Percentiles rank a stretch among this genome's conserved stretches.
These are phyloP conservation scores for Nakazawaea siamensis DNA, from an alignment of 805 yeast genomes.

Conservation along the genomic window DNA sequence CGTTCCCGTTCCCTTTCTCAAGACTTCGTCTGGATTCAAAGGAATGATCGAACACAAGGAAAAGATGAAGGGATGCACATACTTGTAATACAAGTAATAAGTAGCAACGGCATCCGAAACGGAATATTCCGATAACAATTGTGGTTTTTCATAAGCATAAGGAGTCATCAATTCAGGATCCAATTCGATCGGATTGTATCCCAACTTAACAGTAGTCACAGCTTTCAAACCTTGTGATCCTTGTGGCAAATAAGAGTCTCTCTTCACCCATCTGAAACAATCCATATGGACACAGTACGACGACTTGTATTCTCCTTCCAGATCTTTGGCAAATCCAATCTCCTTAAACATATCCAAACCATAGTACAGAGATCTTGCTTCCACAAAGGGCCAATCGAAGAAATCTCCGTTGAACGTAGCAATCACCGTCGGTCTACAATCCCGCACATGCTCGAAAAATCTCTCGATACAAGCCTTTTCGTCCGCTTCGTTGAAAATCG, in stretches of 20 bases:
- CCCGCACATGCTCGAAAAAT: constrained; percentile 87
- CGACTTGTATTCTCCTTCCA: constrained; percentile 89
- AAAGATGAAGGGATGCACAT: constrained; percentile 94
- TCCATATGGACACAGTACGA: constrained; percentile 95
- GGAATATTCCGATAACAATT: constrained; percentile 87
- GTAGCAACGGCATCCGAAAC: constrained; percentile 99
- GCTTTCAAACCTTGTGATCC: constrained; percentile 98
- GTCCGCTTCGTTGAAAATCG: constrained; percentile 83
- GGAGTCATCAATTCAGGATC: constrained; percentile 99
- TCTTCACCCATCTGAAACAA: constrained; percentile 94
- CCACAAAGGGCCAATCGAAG: constrained; percentile 99
- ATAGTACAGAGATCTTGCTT: constrained; percentile 75
- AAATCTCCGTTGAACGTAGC: constrained; percentile 98
- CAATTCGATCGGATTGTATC: constrained; percentile 92
- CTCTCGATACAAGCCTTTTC: constrained; percentile 67
- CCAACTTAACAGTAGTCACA: constrained; percentile 90
- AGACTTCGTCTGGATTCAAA: constrained; percentile 89
- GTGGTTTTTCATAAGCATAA: constrained; percentile 92
- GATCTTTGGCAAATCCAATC: constrained; percentile 87
- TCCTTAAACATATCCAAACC: constrained; percentile 85
- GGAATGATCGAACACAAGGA: constrained; percentile 95
- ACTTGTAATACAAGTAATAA: constrained; percentile 89
- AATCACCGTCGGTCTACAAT: constrained; percentile 88
- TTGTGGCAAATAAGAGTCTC: constrained; percentile 96
- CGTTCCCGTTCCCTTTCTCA: constrained; percentile 97